Evolutionary conservation across 352 stramenopile species (phyloP).

Genomic region (Phytophthora agathidicida): DNA sequence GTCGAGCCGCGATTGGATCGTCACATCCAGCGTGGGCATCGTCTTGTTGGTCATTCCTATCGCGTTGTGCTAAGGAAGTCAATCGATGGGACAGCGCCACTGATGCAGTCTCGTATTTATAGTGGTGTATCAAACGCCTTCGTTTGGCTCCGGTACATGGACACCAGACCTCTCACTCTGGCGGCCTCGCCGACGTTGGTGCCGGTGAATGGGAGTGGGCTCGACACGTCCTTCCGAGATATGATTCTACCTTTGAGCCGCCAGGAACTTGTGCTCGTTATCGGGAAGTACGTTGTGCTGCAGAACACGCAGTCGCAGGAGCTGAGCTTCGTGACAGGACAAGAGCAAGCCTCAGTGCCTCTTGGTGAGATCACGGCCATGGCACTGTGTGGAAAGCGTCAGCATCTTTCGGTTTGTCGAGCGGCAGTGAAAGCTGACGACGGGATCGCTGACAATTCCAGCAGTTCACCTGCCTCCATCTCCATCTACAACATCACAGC

Average conservation of each 20-base stretch:
- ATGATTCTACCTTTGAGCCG: slow-evolving; percentile 59
- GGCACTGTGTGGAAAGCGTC: slow-evolving; percentile 61
- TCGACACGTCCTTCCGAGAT: slow-evolving; percentile 60
- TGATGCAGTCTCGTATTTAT: slow-evolving; percentile 25
- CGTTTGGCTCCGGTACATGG: not conserved
- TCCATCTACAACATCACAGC: slow-evolving; percentile 38
- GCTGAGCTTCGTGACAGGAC: slow-evolving; percentile 51
- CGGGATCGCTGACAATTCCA: not conserved
- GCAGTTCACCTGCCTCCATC: slow-evolving; percentile 34
- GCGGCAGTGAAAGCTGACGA: slow-evolving; percentile 37
- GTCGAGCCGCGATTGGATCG: slow-evolving; percentile 22
- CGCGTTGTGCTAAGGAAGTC: not conserved
- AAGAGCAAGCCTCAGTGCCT: slow-evolving; percentile 9
- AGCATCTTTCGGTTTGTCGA: slow-evolving; percentile 61
- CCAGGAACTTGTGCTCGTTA: slow-evolving; percentile 62
- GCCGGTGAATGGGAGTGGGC: slow-evolving; percentile 56
- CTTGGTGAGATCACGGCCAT: slow-evolving; percentile 76
- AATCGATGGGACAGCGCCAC: slow-evolving; percentile 5
- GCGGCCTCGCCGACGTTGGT: slow-evolving; percentile 34
- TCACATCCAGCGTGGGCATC: slow-evolving; percentile 10
- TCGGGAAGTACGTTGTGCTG: slow-evolving; percentile 71
- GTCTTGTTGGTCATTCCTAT: not conserved
- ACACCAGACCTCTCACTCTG: not conserved
- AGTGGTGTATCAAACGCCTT: slow-evolving; percentile 11
- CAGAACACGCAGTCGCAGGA: slow-evolving; percentile 74